Percentiles rank a stretch among this genome's conserved stretches.
Conservation (phyloP, 768 basidiomycete species). For the Collybiopsis confluens region DNA sequence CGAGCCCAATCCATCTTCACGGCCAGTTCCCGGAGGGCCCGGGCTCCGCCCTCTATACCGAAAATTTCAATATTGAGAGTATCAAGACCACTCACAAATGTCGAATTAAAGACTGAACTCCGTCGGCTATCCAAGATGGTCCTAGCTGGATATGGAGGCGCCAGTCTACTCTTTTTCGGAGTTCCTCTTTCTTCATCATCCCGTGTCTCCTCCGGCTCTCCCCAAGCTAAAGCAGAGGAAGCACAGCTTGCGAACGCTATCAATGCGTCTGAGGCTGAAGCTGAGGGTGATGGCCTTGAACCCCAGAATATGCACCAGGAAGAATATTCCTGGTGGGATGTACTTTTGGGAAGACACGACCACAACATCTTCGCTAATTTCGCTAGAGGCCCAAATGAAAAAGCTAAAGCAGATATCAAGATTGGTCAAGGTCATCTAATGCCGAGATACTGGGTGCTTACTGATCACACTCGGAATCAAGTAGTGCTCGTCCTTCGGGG, state of each 20-base stretch:
- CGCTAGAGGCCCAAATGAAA: slow-evolving; percentile 24
- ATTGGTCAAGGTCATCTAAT: slow-evolving; percentile 66
- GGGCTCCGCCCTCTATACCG: slow-evolving; percentile 6
- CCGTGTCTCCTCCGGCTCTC: slow-evolving; percentile 22
- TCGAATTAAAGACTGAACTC: slow-evolving; percentile 64
- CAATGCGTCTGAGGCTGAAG: slow-evolving; percentile 68
- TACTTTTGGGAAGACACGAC: slow-evolving; percentile 76
- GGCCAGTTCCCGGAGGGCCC: neutral
- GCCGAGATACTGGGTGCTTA: slow-evolving; percentile 85
- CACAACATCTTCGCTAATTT: slow-evolving; percentile 77
- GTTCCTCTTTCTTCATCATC: slow-evolving; percentile 40
- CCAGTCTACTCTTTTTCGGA: slow-evolving; percentile 78
- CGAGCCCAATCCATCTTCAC: slow-evolving; percentile 27
- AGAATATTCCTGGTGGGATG: slow-evolving; percentile 79
- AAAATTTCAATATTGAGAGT: too few species aligned
- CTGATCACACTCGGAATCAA: slow-evolving; percentile 70
- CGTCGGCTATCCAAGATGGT: slow-evolving; percentile 80
- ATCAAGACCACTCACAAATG: slow-evolving; percentile 27
- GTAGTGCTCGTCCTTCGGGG: slow-evolving; percentile 75
- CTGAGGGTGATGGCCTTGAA: slow-evolving; percentile 32
- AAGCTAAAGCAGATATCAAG: slow-evolving; percentile 29
- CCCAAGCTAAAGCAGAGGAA: slow-evolving; percentile 52
- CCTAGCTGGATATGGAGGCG: slow-evolving; percentile 81
- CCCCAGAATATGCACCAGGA: slow-evolving; percentile 12
- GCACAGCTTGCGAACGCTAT: slow-evolving; percentile 61